Base-by-base conservation (phyloP, 768 basidiomycete species). In the Pleurotus djamor region DNA sequence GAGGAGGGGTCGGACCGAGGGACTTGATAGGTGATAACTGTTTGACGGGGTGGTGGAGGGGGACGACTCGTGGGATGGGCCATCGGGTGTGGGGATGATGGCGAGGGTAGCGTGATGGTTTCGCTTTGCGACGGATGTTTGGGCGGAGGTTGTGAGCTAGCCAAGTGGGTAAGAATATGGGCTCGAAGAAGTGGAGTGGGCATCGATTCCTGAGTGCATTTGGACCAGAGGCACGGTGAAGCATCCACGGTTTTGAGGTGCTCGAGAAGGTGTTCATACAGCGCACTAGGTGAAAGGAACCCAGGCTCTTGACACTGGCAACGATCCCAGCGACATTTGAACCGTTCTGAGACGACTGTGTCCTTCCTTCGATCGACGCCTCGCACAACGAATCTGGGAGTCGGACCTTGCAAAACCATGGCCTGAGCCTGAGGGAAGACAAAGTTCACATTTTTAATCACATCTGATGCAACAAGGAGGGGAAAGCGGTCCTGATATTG, bases 361-460 rank as follows among this genome's bases (percentile, higher is more conserved):
- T 87, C 84, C 71, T 86, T 87, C 58, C 84, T 78, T 56, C 89
- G 74, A 60, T 87, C 84, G 45, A 98, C 89, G 5, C 95, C 95
- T 38, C 88, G 88, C 50, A 99, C 93, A 41, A 99, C 81, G 67
- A 96, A 99, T 56, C 85, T 81, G 64, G 87, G 88, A 4, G 83
- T 80, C 4, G 84, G 82, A 1, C 87, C 89, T 37, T 79, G 83
- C 37, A 92, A 79, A 17, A 96, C 92, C 86, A 93, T 93, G 1
- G 96, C 94, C 64, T 87, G 85, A 0, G 94, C 94, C 50, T 86
- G 83, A 5, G 92, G 89, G 66, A 94, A 96, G 32, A 95, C 89
- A 8, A 84, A 74, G 51, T 85, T 92, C 61, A 96, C 92, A 62
- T 91, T 92, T 72, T 96, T 96, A 71, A 99, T 98, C 51, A 97